Conservation (phyloP, 441 rosid genomes). For the Euphorbia schlechtendalii region DNA sequence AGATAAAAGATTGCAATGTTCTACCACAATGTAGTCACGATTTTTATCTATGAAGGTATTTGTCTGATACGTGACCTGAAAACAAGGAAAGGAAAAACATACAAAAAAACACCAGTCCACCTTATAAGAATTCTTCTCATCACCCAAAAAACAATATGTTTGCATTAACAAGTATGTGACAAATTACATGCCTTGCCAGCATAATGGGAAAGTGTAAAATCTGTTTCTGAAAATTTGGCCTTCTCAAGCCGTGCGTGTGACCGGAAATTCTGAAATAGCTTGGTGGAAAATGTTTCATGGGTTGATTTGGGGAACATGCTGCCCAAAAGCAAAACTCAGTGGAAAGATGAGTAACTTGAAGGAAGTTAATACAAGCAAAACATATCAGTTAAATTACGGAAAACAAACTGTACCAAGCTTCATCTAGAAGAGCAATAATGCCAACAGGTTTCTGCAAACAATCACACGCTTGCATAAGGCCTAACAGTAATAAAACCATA, state of each 20-base stretch:
- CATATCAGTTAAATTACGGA: slow-evolving; percentile 32
- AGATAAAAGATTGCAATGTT: slow-evolving; percentile 83
- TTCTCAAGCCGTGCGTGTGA: slow-evolving; percentile 71
- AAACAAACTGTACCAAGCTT: slow-evolving; percentile 80
- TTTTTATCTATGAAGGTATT: slow-evolving; percentile 85
- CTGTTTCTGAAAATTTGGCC: slow-evolving; percentile 94
- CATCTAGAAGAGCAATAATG: slow-evolving; percentile 88
- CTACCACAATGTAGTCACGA: slow-evolving; percentile 92
- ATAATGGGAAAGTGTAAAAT: slow-evolving; percentile 83
- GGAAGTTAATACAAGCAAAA: slow-evolving; percentile 23
- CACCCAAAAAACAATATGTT: slow-evolving; percentile 16
- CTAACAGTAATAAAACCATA: slow-evolving; percentile 12
- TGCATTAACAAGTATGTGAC: slow-evolving; percentile 6
- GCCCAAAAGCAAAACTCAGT: slow-evolving; percentile 43
- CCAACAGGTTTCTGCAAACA: slow-evolving; percentile 94
- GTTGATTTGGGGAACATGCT: slow-evolving; percentile 98
- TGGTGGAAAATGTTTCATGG: slow-evolving; percentile 72
- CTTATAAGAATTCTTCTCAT: slow-evolving; percentile 19
- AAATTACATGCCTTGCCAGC: slow-evolving; percentile 99
- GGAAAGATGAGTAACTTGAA: slow-evolving; percentile 33
- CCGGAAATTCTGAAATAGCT: slow-evolving; percentile 70
- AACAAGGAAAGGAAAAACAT: slow-evolving; percentile 17
- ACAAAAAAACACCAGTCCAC: slow-evolving; percentile 22
- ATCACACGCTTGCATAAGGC: slow-evolving; percentile 16
- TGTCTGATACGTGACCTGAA: slow-evolving; percentile 85